Base-by-base conservation (phyloP, 2,329 filamentous ascomycete genomes). In the Pseudovirgaria hyperparasitica region DNA sequence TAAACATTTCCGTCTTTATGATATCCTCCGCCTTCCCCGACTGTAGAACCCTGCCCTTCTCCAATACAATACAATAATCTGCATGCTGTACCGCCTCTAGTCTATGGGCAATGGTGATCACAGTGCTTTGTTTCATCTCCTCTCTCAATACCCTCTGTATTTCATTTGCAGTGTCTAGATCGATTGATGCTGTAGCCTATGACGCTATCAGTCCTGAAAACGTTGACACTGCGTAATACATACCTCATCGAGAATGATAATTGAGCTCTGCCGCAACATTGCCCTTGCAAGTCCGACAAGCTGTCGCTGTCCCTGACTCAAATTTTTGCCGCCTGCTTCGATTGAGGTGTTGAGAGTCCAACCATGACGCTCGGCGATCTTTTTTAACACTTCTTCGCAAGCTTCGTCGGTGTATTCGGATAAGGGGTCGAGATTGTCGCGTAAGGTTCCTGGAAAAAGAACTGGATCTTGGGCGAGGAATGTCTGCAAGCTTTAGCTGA, bases 381-480 rank as follows among this genome's bases (percentile, higher is more conserved):
- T 65, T 6, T 52, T 43, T 4, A 77, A 51, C 0, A 73, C 66
- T 1, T 57, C 47, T 0, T 50, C 46, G 39, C 71, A 76, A 18
- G 68, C 67, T 2, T 51, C 52, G 40, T 73, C 67, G 2, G 58
- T 54, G 45, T 71, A 70, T 28, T 73, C 64, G 13, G 60, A 53
- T 0, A 72, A 57, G 0, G 74, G 71, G 29, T 78, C 72, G 15
- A 78, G 63, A 34, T 77, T 78, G 26, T 67, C 58, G 2, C 69
- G 62, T 49, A 76, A 64, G 8, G 55, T 67, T 3, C 72, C 72
- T 0, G 70, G 66, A 44, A 78, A 77, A 4, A 78, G 60, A 1
- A 78, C 65, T 0, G 73, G 72, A 26, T 79, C 74, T 45, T 79
- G 74, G 0, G 73, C 72, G 5, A 79, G 63, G 47, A 78, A 77